Evolutionary conservation across 192 early-diverging fungal genomes (phyloP), one percentile per base, ranked within the genome.

Genomic region (Backusella liffmaniae): DNA sequence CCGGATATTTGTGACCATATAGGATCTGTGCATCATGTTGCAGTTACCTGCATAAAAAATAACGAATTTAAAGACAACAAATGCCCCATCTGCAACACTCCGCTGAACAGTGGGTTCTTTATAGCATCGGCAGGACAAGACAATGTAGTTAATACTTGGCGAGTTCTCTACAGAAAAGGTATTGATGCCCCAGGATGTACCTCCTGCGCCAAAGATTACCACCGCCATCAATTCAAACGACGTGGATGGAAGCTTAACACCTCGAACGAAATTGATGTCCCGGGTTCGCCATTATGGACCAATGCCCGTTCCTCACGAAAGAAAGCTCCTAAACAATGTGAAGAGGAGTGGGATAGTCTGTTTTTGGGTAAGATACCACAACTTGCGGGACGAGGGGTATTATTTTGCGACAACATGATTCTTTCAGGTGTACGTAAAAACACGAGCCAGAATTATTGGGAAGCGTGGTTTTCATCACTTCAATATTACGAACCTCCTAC

Each of bases 401-500:
- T 76, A 7, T 79, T 78, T 70, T 76, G 77, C 23, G 70, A 76
- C 18, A 79, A 79, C 39, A 82, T 76, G 70, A 42, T 82, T 18
- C 39, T 82, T 18, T 70, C 81, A 10, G 77, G 81, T 65, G 72
- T 82, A 32, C 67, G 80, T 46, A 41, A 68, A n/a, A 75, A 23
- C 16, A 65, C 30, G 10, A 32, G 5, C 18, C 23, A 42, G 18
- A 16, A 49, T 6, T 2, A 10, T n/a, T 78, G 77, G 77, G 70
- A 82, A 36, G 34, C 41, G 10, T 78, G 76, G 76, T 76, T 81
- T 53, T 76, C 72, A 39, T 76, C 72, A n/a, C 68, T 81, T 10
- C 75, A 72, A 32, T 66, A 68, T 9, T 70, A 77, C 39, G 72
- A 81, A 37, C 75, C 71, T 34, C 15, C 46, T n/a, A 21, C 67